Conservation (phyloP, 805 yeast species). For the Torulaspora maleeae region DNA sequence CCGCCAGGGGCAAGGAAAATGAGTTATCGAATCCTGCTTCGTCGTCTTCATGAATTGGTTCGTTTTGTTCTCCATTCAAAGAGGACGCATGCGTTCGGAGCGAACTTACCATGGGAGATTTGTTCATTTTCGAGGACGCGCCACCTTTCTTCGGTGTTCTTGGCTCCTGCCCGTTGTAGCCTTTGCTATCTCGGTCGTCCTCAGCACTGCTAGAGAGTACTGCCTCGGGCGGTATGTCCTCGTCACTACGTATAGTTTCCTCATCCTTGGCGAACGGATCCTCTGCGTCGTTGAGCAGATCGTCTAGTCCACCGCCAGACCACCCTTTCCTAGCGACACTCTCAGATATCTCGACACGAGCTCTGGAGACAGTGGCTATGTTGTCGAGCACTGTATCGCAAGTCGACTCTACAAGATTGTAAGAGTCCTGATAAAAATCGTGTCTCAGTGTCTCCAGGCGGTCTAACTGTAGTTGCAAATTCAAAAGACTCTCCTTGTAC, state of each 20-base stretch:
- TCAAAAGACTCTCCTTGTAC: constrained; percentile 62
- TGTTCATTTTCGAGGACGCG: constrained; percentile 1
- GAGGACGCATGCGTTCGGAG: constrained; percentile 1
- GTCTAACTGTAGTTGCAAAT: constrained; percentile 69
- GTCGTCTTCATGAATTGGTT: constrained; percentile 8
- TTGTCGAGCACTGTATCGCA: constrained; percentile 49
- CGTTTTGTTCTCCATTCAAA: background rate
- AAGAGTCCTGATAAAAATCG: constrained; percentile 64
- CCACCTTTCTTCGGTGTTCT: constrained; percentile 4
- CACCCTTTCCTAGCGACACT: constrained; percentile 80
- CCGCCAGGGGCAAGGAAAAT: constrained; percentile 46
- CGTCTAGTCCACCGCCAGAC: constrained; percentile 84
- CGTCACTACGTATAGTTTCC: constrained; percentile 10
- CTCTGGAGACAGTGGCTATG: constrained; percentile 63
- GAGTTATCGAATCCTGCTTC: constrained; percentile 41
- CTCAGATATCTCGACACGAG: constrained; percentile 77
- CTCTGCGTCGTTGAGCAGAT: constrained; percentile 55
- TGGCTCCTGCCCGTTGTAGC: background rate
- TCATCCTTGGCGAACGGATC: constrained; percentile 52
- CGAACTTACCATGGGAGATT: constrained; percentile 6
- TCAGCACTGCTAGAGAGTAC: constrained; percentile 3
- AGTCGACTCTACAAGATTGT: constrained; percentile 57
- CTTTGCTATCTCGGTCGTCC: constrained; percentile 2
- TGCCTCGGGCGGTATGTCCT: constrained; percentile 7
- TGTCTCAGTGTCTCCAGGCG: constrained; percentile 72